phyloP scores from a whole-genome alignment of 306 rosid species.

The Vachellia pachyceras region DNA sequence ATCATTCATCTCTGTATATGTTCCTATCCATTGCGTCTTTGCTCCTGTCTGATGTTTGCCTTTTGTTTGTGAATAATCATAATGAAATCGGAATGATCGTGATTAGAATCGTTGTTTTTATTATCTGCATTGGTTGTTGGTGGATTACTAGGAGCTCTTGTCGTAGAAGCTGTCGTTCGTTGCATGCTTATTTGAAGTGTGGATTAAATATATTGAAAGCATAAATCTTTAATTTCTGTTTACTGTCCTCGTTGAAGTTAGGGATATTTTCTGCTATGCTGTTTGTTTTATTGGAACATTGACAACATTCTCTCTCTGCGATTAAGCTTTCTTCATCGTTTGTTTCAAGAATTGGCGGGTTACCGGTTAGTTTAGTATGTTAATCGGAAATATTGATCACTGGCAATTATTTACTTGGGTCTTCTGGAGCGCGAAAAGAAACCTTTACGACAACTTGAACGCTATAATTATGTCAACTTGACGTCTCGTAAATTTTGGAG shows the following conservation, averaged over 20 bases:
- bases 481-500: no score
- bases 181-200: neutral
- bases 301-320: neutral
- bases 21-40: neutral
- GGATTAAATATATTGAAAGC: neutral
- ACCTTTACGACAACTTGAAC: no score
- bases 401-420: no score
- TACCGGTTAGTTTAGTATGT: neutral
- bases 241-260: neutral
- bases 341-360: neutral
- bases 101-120: neutral
- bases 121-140: constrained; percentile 12
- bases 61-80: neutral
- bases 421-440: no score
- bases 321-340: neutral
- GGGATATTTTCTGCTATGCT: neutral
- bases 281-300: neutral
- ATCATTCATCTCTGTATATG: neutral
- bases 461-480: no score
- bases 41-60: neutral
- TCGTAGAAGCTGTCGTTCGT: neutral
- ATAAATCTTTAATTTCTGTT: no score
- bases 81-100: neutral
- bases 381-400: neutral
- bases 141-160: neutral